Base-by-base conservation (phyloP, 306 rosid genomes). In the Albizia julibrissin region DNA sequence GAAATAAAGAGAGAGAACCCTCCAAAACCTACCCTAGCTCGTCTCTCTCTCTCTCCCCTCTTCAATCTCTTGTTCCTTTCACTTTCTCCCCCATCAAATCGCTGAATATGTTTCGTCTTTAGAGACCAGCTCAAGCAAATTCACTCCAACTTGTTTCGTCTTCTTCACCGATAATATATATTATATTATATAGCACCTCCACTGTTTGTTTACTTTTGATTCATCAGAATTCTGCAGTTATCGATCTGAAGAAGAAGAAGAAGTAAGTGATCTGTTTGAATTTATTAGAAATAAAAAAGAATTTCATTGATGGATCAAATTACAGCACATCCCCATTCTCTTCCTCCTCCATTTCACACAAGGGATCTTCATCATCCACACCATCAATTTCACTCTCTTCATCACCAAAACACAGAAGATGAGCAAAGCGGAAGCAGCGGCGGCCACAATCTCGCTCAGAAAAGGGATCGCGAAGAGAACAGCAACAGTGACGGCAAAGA, bases 321-420 rank as follows among this genome's bases (percentile, higher is more conserved):
- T 65, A 31, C 75, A 34, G 81, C 76, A 12, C 88, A 79, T 54
- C 78, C 91, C 34, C 97, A 92, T 72, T 92, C 98, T 78, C 97
- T 92, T n/a, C 95, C 94, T 0, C 97, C 95, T 69, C 93, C 98
- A 27, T 94, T 94, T 79, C 90, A 87, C 85, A 82, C 95, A 3
- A 82, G 93, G 66, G 95, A 94, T 80, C 90, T 92, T 81, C 94
- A 91, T 80, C 94, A 91, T 66, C 91, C 88, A 26, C 94, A 91
- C 26, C 97, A 87, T 9, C 96, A 82, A 54, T 76, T 67, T 22
- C 81, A 84, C 71, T 56, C 74, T 58, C 72, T 72, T 0, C 85
- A 81, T 0, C 85, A 81, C 19, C 89, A 82, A 47, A 85, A 42
- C 92, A 85, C 90, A 0, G 93, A 91, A 56, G 92, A 91, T 2